Percentiles rank a stretch among this genome's conserved stretches.
Evolutionary conservation across 441 rosid genomes (phyloP).

Genomic region (Omphalea diandra): DNA sequence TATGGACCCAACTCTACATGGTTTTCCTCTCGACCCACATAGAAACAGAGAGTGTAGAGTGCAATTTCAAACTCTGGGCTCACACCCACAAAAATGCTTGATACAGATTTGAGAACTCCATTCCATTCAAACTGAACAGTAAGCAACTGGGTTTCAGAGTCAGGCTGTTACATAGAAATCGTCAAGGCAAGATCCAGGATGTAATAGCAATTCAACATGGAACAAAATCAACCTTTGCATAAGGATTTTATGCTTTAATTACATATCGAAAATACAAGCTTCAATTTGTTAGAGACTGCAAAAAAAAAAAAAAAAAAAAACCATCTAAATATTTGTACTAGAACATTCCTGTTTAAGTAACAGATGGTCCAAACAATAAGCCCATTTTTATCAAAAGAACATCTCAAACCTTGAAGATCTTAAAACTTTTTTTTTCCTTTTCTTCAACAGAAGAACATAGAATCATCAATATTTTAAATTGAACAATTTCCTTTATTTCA

Average conservation of each 20-base stretch:
- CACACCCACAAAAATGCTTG: slow-evolving; percentile 79
- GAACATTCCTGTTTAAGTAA: not conserved
- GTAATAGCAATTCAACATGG: not conserved
- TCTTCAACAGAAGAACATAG: not conserved
- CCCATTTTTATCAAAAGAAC: not conserved
- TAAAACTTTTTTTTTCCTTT: not conserved
- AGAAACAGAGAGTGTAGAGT: slow-evolving; percentile 79
- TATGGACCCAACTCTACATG: slow-evolving; percentile 80
- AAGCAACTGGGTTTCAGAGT: slow-evolving; percentile 80
- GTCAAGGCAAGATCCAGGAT: not conserved
- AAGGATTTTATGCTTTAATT: not conserved
- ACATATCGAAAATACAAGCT: not conserved
- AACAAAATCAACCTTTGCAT: not conserved
- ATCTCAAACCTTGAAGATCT: not conserved
- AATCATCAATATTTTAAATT: not conserved
- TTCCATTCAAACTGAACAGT: slow-evolving; percentile 92
- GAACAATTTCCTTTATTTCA: not conserved
- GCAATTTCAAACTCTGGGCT: slow-evolving; percentile 97
- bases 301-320: not conserved
- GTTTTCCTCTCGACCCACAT: slow-evolving; percentile 79
- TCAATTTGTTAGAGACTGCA: not conserved
- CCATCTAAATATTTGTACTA: not conserved
- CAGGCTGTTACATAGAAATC: slow-evolving; percentile 52
- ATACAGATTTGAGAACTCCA: slow-evolving; percentile 81
- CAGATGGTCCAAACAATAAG: not conserved